Percentiles rank a stretch among this genome's conserved stretches.
Evolutionary conservation across 495 filamentous ascomycete genomes (phyloP).

Genomic region (Podospora pseudopauciseta): DNA sequence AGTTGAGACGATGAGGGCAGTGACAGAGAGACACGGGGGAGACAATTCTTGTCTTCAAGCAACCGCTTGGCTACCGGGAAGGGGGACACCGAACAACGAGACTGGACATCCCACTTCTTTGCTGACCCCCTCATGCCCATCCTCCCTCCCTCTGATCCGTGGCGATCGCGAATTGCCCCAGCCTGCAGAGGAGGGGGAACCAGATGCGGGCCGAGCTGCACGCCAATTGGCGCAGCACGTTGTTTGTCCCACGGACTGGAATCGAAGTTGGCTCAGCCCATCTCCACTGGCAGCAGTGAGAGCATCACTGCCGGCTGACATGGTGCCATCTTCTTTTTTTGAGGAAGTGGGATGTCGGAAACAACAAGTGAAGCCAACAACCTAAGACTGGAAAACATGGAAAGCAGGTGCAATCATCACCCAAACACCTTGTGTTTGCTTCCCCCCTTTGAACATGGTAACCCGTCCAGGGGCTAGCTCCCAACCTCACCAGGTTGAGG

Average conservation of each 20-base stretch:
- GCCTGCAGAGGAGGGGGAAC: constrained; percentile 1
- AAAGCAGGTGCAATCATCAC: too few species aligned
- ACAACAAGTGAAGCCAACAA: background rate
- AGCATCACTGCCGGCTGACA: constrained; percentile 7
- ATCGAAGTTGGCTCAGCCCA: constrained; percentile 7
- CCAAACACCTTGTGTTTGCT: background rate
- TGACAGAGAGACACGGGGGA: background rate
- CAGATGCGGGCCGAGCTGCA: constrained; percentile 18
- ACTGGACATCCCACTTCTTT: background rate
- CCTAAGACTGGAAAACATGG: background rate
- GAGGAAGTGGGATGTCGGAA: background rate
- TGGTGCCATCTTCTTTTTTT: background rate
- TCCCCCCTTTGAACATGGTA: background rate
- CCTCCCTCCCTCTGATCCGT: background rate
- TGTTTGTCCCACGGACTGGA: background rate
- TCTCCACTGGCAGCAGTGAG: constrained; percentile 15
- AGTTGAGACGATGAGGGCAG: background rate
- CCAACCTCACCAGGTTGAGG: background rate
- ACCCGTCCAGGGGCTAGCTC: background rate
- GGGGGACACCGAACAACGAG: background rate
- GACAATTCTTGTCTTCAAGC: background rate
- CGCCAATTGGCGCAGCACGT: constrained; percentile 19
- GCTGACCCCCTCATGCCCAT: background rate
- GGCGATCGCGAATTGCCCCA: background rate
- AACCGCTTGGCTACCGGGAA: background rate